Conservation (phyloP, 352 stramenopile species). For the Phytophthora fragariaefolia region DNA sequence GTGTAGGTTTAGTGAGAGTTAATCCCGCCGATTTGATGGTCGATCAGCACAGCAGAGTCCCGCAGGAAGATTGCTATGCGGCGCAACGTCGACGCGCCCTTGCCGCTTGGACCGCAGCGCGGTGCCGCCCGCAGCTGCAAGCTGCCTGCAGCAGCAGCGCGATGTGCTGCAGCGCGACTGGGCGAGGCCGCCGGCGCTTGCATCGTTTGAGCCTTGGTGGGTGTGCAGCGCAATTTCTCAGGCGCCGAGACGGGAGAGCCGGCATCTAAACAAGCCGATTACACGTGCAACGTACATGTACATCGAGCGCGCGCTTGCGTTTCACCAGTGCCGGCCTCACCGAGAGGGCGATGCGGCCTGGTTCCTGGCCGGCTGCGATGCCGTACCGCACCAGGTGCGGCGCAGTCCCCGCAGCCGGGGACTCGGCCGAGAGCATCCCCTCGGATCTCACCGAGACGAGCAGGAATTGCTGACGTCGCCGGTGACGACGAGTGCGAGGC, state of each 20-base stretch:
- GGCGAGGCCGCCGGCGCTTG: background rate
- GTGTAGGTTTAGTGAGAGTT: background rate
- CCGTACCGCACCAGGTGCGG: no score
- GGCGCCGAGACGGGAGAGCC: background rate
- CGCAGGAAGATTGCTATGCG: conserved; percentile 14
- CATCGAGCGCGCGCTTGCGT: conserved; percentile 6
- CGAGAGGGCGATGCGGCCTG: conserved; percentile 1
- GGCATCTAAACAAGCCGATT: conserved; percentile 18
- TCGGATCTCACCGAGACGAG: no score
- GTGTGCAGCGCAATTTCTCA: background rate
- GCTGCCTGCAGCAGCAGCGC: background rate
- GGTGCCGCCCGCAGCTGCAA: conserved; percentile 17
- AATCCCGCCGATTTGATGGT: conserved; percentile 22
- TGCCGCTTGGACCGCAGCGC: conserved; percentile 5
- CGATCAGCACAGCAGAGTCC: background rate
- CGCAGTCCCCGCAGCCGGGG: no score
- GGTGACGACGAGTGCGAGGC: no score
- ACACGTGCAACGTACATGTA: background rate
- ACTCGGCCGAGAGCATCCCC: no score
- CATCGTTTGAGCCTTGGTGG: background rate
- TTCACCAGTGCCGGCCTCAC: conserved; percentile 8
- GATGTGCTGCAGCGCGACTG: background rate
- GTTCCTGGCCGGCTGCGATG: no score
- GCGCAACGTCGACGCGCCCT: conserved; percentile 10
- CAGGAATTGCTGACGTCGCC: no score